phyloP scores from a whole-genome alignment of 179 eudicot species.

The Silene noctiflora region DNA sequence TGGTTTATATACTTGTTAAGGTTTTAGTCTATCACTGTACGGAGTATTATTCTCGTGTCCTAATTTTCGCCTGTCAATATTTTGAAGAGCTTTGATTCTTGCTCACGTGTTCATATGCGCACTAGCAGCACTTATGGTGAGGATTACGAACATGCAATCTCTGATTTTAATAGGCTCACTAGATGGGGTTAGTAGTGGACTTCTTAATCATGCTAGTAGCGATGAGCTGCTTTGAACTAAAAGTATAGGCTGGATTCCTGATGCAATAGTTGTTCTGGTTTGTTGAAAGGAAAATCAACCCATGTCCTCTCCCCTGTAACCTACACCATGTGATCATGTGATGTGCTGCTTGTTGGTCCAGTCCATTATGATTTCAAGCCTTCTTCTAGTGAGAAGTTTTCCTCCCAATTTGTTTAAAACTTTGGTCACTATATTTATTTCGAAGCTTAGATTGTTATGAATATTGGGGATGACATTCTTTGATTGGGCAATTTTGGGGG shows the following conservation, averaged over 20 bases:
- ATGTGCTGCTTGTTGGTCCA: background rate
- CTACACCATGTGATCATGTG: background rate
- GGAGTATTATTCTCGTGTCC: background rate
- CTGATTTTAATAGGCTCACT: background rate
- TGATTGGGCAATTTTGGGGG: background rate
- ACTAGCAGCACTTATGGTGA: background rate
- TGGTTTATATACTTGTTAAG: too few species aligned
- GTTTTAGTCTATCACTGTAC: too few species aligned
- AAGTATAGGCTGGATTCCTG: background rate
- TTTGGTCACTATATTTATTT: background rate
- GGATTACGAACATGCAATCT: background rate
- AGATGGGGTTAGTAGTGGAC: background rate
- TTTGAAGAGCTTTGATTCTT: too few species aligned
- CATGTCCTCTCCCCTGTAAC: background rate
- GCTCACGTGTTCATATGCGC: background rate
- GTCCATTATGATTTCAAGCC: background rate
- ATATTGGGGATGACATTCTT: background rate
- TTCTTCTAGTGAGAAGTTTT: background rate
- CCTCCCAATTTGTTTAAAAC: constrained; percentile 1
- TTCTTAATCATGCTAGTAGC: background rate
- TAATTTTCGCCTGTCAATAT: too few species aligned
- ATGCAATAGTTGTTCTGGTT: background rate
- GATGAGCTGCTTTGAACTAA: background rate
- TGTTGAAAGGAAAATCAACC: background rate
- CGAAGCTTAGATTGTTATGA: background rate